Base-by-base conservation (phyloP, 768 basidiomycete genomes). In the Agrocybe praecox region DNA sequence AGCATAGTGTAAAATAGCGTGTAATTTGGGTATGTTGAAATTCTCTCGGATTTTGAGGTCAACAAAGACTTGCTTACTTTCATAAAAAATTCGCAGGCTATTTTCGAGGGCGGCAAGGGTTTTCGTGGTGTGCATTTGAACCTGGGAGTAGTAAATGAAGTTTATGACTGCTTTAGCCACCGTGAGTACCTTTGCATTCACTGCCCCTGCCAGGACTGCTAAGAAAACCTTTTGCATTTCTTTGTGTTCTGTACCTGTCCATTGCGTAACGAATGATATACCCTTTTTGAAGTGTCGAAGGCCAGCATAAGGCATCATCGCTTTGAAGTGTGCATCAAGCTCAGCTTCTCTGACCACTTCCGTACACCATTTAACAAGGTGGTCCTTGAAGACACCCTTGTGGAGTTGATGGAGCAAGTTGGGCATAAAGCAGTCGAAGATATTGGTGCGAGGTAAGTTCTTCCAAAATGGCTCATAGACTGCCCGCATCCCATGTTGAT, bases 391-490 rank as follows among this genome's bases (percentile, higher is more conserved):
- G 14, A 80, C 58, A 0, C 80, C 80, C 52, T 83, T 79, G 64
- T 81, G 76, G 0, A 83, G 63, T 57, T 83, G 79, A 61, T 83
- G 81, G 2, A 83, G 70, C n/a, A 76, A 45, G 57, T 82, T 76
- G 0, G 80, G 79, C 0, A 74, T 78, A 21, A 81, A 66, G 43
- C 61, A 68, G 0, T 47, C 0, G 62, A 76, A 78, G 43, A 82
- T 82, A 57, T 80, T 56, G 59, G 65, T 63, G 56, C 76, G 72
- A 0, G 76, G 77, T 0, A 80, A 62, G 34, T 74, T 55, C 0
- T 44, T 42, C 80, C 78, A 80, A 62, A 79, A 80, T 1, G 75
- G 79, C 9, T 60, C 22, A 22, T 62, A 44, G 0, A 69, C 52
- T 0, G 60, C 19, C 6, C 62, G 40, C 0, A 70, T 36, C 7